phyloP scores from a whole-genome alignment of 768 basidiomycete species.

The Naganishia vishniacii region DNA sequence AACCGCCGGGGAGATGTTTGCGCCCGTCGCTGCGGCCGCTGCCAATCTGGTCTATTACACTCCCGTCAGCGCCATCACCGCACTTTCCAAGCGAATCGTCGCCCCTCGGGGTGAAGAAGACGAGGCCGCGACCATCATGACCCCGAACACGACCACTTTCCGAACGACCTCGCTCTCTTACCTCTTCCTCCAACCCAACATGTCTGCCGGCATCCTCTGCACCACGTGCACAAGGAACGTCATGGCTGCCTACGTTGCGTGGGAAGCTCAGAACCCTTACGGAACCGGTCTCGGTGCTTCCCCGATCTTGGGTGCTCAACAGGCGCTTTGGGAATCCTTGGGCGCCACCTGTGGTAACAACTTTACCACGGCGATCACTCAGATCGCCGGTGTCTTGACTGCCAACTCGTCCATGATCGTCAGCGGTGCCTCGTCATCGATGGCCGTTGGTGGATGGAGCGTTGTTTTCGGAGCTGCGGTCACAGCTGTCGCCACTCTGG shows the following conservation, averaged over 20 bases:
- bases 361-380: slow-evolving; percentile 55
- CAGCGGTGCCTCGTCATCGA: not conserved
- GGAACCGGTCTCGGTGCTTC: slow-evolving; percentile 66
- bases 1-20: slow-evolving; percentile 24
- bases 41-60: slow-evolving; percentile 38
- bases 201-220: slow-evolving; percentile 36
- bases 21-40: slow-evolving; percentile 41
- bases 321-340: slow-evolving; percentile 61
- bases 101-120: slow-evolving; percentile 20
- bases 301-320: slow-evolving; percentile 63
- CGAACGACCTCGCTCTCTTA: slow-evolving; percentile 57
- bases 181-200: slow-evolving; percentile 63
- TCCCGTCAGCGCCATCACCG: slow-evolving; percentile 30
- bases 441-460: slow-evolving; percentile 12
- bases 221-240: slow-evolving; percentile 54
- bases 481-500: slow-evolving; percentile 1
- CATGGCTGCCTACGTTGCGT: slow-evolving; percentile 69
- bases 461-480: slow-evolving; percentile 1
- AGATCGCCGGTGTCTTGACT: slow-evolving; percentile 38
- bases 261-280: slow-evolving; percentile 67
- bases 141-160: slow-evolving; percentile 56
- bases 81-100: slow-evolving; percentile 32
- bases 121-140: slow-evolving; percentile 37
- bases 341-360: slow-evolving; percentile 60
- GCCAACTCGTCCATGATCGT: slow-evolving; percentile 5